Percentiles rank a stretch among this genome's conserved stretches.
These are phyloP conservation scores for Phialophora macrospora DNA, from an alignment of 2,329 filamentous ascomycete genomes.

Conservation along the genomic window DNA sequence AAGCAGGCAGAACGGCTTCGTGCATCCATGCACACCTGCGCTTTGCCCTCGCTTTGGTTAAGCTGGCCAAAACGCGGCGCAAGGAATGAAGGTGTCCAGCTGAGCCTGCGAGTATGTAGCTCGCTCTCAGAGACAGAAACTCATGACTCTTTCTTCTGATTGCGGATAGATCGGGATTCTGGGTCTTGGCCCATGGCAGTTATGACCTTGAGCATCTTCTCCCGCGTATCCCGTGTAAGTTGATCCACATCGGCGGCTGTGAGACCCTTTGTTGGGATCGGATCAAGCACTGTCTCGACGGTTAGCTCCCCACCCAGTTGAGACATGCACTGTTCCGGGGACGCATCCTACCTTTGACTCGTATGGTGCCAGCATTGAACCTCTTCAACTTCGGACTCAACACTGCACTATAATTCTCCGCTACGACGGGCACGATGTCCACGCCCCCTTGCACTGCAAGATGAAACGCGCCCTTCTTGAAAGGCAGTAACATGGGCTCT, in stretches of 20 bases:
- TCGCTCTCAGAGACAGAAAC: background rate
- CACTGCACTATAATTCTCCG: conserved; percentile 78
- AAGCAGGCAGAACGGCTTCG: background rate
- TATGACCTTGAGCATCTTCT: conserved; percentile 72
- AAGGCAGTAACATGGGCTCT: conserved; percentile 82
- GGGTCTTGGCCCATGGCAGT: conserved; percentile 45
- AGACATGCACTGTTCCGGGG: background rate
- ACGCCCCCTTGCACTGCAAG: conserved; percentile 92
- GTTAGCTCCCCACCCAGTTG: conserved; percentile 3
- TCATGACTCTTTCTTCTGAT: conserved; percentile 28
- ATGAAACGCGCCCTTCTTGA: conserved; percentile 99
- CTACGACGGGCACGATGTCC: conserved; percentile 84
- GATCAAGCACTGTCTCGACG: conserved; percentile 68
- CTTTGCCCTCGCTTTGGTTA: background rate
- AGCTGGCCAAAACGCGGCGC: background rate
- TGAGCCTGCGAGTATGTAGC: background rate
- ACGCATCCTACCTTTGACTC: conserved; percentile 69
- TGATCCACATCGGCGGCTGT: conserved; percentile 77
- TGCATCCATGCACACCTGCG: background rate
- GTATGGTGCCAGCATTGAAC: conserved; percentile 72
- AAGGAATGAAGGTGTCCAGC: background rate
- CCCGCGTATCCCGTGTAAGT: conserved; percentile 69
- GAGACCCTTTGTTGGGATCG: conserved; percentile 76
- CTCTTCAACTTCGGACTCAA: conserved; percentile 67
- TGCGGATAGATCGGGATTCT: conserved; percentile 17